A percentile compares a stretch with the other conserved stretches of the same genome.
These are phyloP conservation scores for Penicillium sp. DNA, from an alignment of 2,329 filamentous ascomycete genomes.

Conservation along the genomic window DNA sequence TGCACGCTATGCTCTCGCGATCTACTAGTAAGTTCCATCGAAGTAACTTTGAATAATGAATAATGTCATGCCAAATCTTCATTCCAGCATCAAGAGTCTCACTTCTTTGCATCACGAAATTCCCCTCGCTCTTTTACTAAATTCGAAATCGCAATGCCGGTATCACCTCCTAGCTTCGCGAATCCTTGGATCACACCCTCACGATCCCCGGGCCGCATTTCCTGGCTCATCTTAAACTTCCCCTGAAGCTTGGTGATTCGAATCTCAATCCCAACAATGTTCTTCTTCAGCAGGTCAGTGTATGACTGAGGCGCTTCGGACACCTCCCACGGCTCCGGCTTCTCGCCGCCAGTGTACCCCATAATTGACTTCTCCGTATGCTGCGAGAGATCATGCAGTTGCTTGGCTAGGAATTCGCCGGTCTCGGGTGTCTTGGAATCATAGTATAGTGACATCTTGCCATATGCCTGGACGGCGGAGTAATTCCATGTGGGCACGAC, in stretches of 20 bases:
- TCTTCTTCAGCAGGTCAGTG: constrained; percentile 56
- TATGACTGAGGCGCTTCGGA: constrained; percentile 58
- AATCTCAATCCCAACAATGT: constrained; percentile 61
- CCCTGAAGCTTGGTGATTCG: constrained; percentile 54
- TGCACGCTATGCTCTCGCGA: neutral
- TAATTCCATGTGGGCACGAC: constrained; percentile 71
- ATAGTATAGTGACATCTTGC: constrained; percentile 53
- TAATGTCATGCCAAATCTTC: too few species aligned
- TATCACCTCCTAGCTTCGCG: constrained; percentile 41
- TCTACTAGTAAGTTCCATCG: neutral
- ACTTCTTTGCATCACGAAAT: constrained; percentile 11
- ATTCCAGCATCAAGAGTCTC: neutral
- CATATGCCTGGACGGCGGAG: constrained; percentile 62
- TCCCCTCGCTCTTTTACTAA: constrained; percentile 20
- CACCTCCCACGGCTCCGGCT: constrained; percentile 57
- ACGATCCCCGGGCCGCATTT: constrained; percentile 52
- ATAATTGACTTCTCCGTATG: constrained; percentile 55
- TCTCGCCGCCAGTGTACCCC: constrained; percentile 49
- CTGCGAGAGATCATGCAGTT: constrained; percentile 27
- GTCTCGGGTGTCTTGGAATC: constrained; percentile 51
- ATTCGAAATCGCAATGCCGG: constrained; percentile 31
- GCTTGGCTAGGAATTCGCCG: constrained; percentile 51
- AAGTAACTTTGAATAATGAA: neutral
- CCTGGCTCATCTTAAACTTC: constrained; percentile 68
- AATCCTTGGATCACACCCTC: constrained; percentile 61